Evolutionary conservation across 176 grass and related monocot genomes (phyloP).

Genomic region (Zizania latifolia): DNA sequence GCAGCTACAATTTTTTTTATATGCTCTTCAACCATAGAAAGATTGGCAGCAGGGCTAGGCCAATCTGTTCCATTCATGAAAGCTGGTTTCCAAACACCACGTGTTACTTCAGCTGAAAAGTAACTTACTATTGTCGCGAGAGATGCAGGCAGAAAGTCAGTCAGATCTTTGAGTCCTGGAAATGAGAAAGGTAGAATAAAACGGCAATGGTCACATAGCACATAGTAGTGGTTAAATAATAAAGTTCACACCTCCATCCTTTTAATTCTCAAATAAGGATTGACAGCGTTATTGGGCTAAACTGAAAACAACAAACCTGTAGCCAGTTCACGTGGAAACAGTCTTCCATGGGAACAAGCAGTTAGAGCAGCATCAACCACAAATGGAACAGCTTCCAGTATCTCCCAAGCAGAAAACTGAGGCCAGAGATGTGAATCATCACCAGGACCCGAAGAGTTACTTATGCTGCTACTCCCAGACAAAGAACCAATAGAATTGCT

Average conservation of each 20-base stretch:
- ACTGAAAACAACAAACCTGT: slow-evolving; percentile 59
- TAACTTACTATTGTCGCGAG: slow-evolving; percentile 90
- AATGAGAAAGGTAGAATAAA: slow-evolving; percentile 15
- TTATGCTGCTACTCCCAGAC: slow-evolving; percentile 83
- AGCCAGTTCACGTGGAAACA: slow-evolving; percentile 86
- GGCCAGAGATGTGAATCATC: slow-evolving; percentile 76
- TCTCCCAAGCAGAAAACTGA: slow-evolving; percentile 91
- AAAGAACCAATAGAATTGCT: slow-evolving; percentile 52
- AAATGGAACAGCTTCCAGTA: slow-evolving; percentile 97
- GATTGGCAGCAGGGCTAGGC: slow-evolving; percentile 86
- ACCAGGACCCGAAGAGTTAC: slow-evolving; percentile 57
- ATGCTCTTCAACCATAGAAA: slow-evolving; percentile 85
- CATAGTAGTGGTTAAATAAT: neutral
- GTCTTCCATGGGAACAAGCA: slow-evolving; percentile 87
- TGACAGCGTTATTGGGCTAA: slow-evolving; percentile 10
- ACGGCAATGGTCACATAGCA: slow-evolving; percentile 1
- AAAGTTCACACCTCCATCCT: neutral
- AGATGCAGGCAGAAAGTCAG: slow-evolving; percentile 86
- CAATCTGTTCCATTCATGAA: slow-evolving; percentile 99
- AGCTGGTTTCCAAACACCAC: slow-evolving; percentile 93
- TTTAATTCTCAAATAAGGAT: slow-evolving; percentile 18
- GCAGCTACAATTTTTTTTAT: slow-evolving; percentile 94
- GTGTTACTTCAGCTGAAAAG: slow-evolving; percentile 94
- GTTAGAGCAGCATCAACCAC: slow-evolving; percentile 96
- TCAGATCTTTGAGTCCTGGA: slow-evolving; percentile 90